Percentiles rank a stretch among this genome's conserved stretches.
Conservation (phyloP, 2,329 filamentous ascomycete genomes). For the Ophiostoma australiae region DNA sequence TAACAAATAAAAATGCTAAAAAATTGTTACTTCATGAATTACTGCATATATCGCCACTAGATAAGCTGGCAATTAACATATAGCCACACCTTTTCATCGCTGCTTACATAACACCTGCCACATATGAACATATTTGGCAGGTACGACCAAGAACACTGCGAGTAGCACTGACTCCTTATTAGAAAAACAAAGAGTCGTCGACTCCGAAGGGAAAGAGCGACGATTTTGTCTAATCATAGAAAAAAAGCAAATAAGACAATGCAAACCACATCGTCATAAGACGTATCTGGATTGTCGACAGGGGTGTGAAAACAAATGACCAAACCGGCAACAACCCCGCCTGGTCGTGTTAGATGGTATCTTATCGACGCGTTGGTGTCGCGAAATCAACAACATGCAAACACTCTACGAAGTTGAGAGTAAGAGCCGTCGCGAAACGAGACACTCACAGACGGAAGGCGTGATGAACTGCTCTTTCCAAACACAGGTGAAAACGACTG, state of each 20-base stretch:
- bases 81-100: neutral
- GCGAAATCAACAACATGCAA: slow-evolving; percentile 10
- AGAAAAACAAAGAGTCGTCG: neutral
- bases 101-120: neutral
- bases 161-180: neutral
- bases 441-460: neutral
- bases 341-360: neutral
- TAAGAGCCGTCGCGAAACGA: neutral
- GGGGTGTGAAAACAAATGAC: slow-evolving; percentile 6
- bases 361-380: slow-evolving; percentile 7
- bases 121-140: neutral
- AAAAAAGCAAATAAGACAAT: neutral
- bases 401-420: neutral
- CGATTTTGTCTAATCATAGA: neutral
- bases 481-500: neutral
- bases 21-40: too few relatives aligned
- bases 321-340: slow-evolving; percentile 6
- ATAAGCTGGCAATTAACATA: too few relatives aligned
- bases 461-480: neutral
- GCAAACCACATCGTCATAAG: neutral
- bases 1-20: too few relatives aligned
- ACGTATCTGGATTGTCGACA: neutral
- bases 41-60: too few relatives aligned
- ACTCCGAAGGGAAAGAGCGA: neutral
- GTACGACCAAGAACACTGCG: neutral